A percentile compares a stretch with the other conserved stretches of the same genome.
Conservation (phyloP, 495 filamentous ascomycete species). For the Trichoderma parareesei region DNA sequence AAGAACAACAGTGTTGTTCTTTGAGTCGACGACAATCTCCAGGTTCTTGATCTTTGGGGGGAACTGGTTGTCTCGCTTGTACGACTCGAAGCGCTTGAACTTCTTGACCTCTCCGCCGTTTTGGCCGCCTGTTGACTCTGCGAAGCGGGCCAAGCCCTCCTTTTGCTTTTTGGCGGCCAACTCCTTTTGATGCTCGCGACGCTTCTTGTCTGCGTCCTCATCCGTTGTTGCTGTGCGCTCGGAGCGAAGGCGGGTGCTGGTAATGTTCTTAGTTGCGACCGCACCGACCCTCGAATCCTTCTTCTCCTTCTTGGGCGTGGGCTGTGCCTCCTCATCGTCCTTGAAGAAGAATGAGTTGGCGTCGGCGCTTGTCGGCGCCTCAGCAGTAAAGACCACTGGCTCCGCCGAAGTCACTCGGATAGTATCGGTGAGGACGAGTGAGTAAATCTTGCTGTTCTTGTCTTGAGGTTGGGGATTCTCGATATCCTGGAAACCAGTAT, state of each 20-base stretch:
- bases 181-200: slow-evolving; percentile 89
- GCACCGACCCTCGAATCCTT: slow-evolving; percentile 73
- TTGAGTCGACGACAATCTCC: slow-evolving; percentile 80
- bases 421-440: slow-evolving; percentile 84
- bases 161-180: slow-evolving; percentile 80
- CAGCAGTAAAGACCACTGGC: slow-evolving; percentile 82
- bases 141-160: slow-evolving; percentile 75
- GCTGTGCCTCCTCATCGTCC: slow-evolving; percentile 68
- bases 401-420: slow-evolving; percentile 74
- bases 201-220: slow-evolving; percentile 80
- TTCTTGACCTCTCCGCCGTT: slow-evolving; percentile 91
- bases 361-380: slow-evolving; percentile 81
- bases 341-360: slow-evolving; percentile 96
- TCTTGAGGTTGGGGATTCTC: slow-evolving; percentile 75
- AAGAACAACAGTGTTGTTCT: slow-evolving; percentile 81
- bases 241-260: slow-evolving; percentile 84
- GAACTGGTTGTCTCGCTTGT: slow-evolving; percentile 96
- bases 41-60: slow-evolving; percentile 75
- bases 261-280: slow-evolving; percentile 83
- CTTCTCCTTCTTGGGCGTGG: slow-evolving; percentile 67
- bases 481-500: slow-evolving; percentile 79
- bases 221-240: slow-evolving; percentile 78
- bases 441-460: slow-evolving; percentile 78
- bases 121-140: slow-evolving; percentile 67
- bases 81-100: slow-evolving; percentile 98